phyloP scores from a whole-genome alignment of 257 asterid genomes.

The Hygrophila difformis region DNA sequence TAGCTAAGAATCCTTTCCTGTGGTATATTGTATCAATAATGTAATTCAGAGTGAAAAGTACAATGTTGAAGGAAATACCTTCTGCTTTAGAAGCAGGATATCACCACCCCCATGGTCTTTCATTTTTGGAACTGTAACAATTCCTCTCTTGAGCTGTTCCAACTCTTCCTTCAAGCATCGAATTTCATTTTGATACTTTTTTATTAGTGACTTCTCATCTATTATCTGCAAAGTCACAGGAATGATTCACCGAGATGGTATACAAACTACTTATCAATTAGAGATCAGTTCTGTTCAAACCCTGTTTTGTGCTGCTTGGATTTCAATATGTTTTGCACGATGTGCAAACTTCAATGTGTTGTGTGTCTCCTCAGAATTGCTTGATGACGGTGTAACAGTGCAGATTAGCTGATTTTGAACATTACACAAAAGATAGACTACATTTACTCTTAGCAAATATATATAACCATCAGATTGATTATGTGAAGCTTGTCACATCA shows the following conservation, averaged over 20 bases:
- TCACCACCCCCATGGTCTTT: slow-evolving; percentile 63
- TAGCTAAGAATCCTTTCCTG: slow-evolving; percentile 2
- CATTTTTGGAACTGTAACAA: slow-evolving; percentile 52
- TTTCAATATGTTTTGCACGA: slow-evolving; percentile 96
- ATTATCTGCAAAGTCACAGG: slow-evolving; percentile 69
- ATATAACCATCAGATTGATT: background rate
- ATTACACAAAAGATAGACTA: slow-evolving; percentile 17
- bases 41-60: slow-evolving; percentile 6
- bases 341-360: slow-evolving; percentile 98
- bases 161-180: slow-evolving; percentile 90
- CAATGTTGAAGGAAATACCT: slow-evolving; percentile 37
- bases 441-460: slow-evolving; percentile 12
- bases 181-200: slow-evolving; percentile 92
- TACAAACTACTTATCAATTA: too few species aligned
- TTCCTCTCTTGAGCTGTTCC: slow-evolving; percentile 89
- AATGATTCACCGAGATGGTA: slow-evolving; percentile 12
- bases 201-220: slow-evolving; percentile 94
- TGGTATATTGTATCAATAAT: background rate
- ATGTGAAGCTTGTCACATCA: slow-evolving; percentile 4
- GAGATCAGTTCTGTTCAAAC: slow-evolving; percentile 26
- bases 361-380: slow-evolving; percentile 98
- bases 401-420: slow-evolving; percentile 66
- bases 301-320: slow-evolving; percentile 93
- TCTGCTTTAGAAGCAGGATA: slow-evolving; percentile 83
- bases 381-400: slow-evolving; percentile 92